Conservation (phyloP, 495 filamentous ascomycete genomes). For the Xylona heveae region DNA sequence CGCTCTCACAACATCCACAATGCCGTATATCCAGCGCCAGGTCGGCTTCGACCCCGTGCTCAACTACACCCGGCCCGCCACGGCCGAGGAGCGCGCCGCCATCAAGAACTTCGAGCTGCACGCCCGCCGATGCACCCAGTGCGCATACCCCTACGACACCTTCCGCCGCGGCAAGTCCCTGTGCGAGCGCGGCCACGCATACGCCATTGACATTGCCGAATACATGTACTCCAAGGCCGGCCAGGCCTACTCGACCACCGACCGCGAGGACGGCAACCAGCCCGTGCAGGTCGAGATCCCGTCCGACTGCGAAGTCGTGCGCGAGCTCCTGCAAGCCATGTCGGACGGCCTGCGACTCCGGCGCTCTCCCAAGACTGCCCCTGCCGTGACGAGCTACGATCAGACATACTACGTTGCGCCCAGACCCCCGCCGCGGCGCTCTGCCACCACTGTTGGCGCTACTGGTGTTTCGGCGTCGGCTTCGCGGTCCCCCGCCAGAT, state of each 20-base stretch:
- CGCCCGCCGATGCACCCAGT: constrained; percentile 21
- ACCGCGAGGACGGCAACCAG: constrained; percentile 19
- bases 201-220: constrained; percentile 23
- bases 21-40: constrained; percentile 4
- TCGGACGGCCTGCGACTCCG: constrained; percentile 23
- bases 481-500: no score
- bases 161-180: constrained; percentile 17
- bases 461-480: no score
- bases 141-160: constrained; percentile 18
- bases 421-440: constrained; percentile 11
- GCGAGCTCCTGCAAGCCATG: constrained; percentile 24
- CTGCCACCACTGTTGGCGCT: no score
- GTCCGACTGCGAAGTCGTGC: constrained; percentile 16
- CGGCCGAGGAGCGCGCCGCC: constrained; percentile 21
- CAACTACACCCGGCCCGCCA: constrained; percentile 17
- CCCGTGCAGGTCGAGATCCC: constrained; percentile 27
- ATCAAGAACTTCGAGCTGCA: constrained; percentile 20
- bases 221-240: constrained; percentile 27
- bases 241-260: constrained; percentile 25
- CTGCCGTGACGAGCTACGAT: constrained; percentile 21
- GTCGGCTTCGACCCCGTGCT: constrained; percentile 2
- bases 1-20: no score
- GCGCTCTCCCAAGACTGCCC: constrained; percentile 6
- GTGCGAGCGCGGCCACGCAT: constrained; percentile 25
- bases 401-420: constrained; percentile 18